Percentiles rank a stretch among this genome's conserved stretches.
Conservation (phyloP, 1,284 basidiomycete species). For the Leccinum solheimii region DNA sequence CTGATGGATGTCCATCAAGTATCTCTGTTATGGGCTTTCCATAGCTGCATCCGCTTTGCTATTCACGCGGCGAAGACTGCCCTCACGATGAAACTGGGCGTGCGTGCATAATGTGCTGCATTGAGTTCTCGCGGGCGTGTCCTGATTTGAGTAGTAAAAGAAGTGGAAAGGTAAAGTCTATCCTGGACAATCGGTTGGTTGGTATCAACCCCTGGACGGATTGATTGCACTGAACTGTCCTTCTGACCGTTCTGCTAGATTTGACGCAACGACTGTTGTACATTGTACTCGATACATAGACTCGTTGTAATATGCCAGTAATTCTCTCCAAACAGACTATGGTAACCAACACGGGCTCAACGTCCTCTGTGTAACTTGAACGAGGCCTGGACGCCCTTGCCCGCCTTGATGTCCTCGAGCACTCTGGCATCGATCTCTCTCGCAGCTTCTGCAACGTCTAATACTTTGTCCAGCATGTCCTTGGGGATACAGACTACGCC, state of each 20-base stretch:
- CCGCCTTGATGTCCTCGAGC: slow-evolving; percentile 74
- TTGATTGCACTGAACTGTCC: slow-evolving; percentile 4
- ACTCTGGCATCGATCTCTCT: slow-evolving; percentile 73
- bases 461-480: slow-evolving; percentile 56
- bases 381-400: slow-evolving; percentile 72
- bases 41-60: slow-evolving; percentile 57
- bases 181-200: slow-evolving; percentile 7
- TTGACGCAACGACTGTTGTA: slow-evolving; percentile 16
- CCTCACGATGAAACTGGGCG: slow-evolving; percentile 47
- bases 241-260: slow-evolving; percentile 24
- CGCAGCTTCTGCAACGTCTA: slow-evolving; percentile 60
- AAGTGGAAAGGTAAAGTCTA: slow-evolving; percentile 1
- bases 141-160: not conserved
- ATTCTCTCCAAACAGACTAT: slow-evolving; percentile 1
- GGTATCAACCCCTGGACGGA: slow-evolving; percentile 6
- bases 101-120: slow-evolving; percentile 35
- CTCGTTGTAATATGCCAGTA: slow-evolving; percentile 22
- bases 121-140: slow-evolving; percentile 1
- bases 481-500: slow-evolving; percentile 85
- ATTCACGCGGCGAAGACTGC: slow-evolving; percentile 54
- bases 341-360: slow-evolving; percentile 21
- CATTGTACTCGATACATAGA: slow-evolving; percentile 22
- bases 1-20: slow-evolving; percentile 44
- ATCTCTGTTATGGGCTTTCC: slow-evolving; percentile 66
- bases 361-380: slow-evolving; percentile 78